Conservation (phyloP, 164 flowering plant species). For the Stephania cephalantha region DNA sequence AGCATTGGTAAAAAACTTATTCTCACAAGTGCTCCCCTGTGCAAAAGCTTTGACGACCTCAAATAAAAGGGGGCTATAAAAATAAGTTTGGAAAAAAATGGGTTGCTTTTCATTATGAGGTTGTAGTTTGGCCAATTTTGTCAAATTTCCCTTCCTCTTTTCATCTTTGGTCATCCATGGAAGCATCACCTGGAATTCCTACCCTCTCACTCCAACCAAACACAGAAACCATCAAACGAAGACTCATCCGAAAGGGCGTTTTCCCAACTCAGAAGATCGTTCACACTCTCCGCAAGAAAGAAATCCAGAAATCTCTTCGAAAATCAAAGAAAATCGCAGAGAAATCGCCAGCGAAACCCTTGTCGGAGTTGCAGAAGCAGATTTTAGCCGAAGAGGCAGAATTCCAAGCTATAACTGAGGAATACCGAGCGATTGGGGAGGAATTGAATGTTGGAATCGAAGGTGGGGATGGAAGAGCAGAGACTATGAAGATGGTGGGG, state of each 20-base stretch:
- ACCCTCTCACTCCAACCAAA: slow-evolving; percentile 32
- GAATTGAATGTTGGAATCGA: slow-evolving; percentile 4
- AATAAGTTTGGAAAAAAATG: too few species aligned
- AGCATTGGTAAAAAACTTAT: too few species aligned
- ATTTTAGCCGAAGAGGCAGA: slow-evolving; percentile 42
- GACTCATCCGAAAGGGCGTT: slow-evolving; percentile 51
- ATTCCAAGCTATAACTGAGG: slow-evolving; percentile 40
- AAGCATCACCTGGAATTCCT: slow-evolving; percentile 35
- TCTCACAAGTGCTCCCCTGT: too few species aligned
- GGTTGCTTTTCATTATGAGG: too few species aligned
- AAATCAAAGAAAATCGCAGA: slow-evolving; percentile 32
- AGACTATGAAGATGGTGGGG: slow-evolving; percentile 34
- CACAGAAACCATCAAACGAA: slow-evolving; percentile 45
- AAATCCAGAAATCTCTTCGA: slow-evolving; percentile 62
- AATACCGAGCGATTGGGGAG: slow-evolving; percentile 47
- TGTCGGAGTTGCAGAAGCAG: slow-evolving; percentile 35
- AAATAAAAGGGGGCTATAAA: too few species aligned
- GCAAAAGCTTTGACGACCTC: too few species aligned
- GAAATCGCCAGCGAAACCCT: slow-evolving; percentile 25
- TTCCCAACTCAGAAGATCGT: slow-evolving; percentile 81
- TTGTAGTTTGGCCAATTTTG: too few species aligned
- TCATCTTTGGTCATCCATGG: slow-evolving; percentile 39
- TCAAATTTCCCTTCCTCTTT: too few species aligned
- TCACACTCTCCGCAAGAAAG: slow-evolving; percentile 74
- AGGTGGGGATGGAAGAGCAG: slow-evolving; percentile 6